Evolutionary conservation across 129 eudicot species (phyloP).

Genomic region (Logfia minima): DNA sequence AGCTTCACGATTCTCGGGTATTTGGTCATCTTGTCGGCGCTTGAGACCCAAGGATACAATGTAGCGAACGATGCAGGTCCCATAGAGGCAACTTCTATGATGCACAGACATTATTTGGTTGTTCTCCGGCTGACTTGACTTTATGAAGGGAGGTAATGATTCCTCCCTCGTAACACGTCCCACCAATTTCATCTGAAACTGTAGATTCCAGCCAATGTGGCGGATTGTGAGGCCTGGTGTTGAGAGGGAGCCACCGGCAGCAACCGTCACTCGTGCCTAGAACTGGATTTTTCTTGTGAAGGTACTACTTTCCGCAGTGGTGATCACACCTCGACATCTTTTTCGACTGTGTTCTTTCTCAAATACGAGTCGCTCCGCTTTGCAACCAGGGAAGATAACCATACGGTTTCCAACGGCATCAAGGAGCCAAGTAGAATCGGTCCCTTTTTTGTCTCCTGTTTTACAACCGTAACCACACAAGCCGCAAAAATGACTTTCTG

Average conservation of each 20-base stretch:
- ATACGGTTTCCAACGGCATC: slow-evolving; percentile 67
- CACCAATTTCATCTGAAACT: slow-evolving; percentile 28
- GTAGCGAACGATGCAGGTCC: slow-evolving; percentile 67
- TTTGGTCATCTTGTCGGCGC: slow-evolving; percentile 55
- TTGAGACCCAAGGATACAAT: slow-evolving; percentile 69
- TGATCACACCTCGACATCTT: slow-evolving; percentile 64
- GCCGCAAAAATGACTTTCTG: slow-evolving; percentile 80
- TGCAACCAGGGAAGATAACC: slow-evolving; percentile 70
- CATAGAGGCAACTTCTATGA: slow-evolving; percentile 58
- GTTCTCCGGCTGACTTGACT: slow-evolving; percentile 45
- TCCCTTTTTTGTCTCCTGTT: slow-evolving; percentile 78
- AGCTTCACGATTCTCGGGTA: slow-evolving; percentile 60
- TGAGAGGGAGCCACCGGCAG: slow-evolving; percentile 72
- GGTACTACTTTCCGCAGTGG: slow-evolving; percentile 34
- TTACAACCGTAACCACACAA: slow-evolving; percentile 78
- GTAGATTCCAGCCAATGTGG: slow-evolving; percentile 77
- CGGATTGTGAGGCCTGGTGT: slow-evolving; percentile 84
- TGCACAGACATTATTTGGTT: slow-evolving; percentile 38
- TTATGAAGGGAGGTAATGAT: slow-evolving; percentile 79
- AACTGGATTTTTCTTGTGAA: slow-evolving; percentile 57
- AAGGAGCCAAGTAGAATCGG: slow-evolving; percentile 85
- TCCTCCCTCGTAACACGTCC: slow-evolving; percentile 71
- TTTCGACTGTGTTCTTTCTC: slow-evolving; percentile 31
- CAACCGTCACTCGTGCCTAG: slow-evolving; percentile 52
- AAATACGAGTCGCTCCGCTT: slow-evolving; percentile 62